Conservation (phyloP, 192 early-diverging fungal genomes). For the Backusella sp. region DNA sequence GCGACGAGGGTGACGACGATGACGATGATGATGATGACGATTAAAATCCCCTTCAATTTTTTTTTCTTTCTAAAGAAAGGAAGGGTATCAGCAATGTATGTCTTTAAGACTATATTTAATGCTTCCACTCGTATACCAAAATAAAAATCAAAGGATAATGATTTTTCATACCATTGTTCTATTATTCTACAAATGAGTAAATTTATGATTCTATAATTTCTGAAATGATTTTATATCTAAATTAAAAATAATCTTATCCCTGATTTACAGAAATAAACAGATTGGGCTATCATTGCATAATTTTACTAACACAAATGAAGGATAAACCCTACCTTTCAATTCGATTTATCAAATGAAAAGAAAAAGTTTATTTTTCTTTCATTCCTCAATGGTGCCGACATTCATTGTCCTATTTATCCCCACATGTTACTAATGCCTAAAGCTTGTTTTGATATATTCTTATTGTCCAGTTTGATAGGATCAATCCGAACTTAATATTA, state of each 20-base stretch:
- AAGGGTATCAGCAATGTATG: neutral
- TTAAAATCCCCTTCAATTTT: neutral
- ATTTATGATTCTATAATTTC: neutral
- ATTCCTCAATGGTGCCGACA: neutral
- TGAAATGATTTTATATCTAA: neutral
- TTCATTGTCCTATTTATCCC: neutral
- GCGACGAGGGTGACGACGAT: neutral
- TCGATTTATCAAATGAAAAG: neutral
- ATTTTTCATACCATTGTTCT: neutral
- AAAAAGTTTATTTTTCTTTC: neutral
- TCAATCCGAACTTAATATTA: too few relatives aligned
- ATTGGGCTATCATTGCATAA: neutral
- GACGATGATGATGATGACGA: neutral
- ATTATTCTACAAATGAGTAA: neutral
- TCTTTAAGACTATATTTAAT: neutral
- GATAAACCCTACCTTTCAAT: neutral
- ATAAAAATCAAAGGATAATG: neutral
- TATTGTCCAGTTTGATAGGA: too few relatives aligned
- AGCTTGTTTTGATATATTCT: too few relatives aligned
- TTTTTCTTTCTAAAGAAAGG: neutral
- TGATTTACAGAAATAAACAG: neutral
- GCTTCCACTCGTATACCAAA: neutral
- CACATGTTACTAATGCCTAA: neutral
- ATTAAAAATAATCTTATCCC: neutral
- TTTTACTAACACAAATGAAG: neutral